Evolutionary conservation across 2,329 filamentous ascomycete species (phyloP), one percentile per base, ranked within the genome.

Genomic region (Trichoderma sp.): DNA sequence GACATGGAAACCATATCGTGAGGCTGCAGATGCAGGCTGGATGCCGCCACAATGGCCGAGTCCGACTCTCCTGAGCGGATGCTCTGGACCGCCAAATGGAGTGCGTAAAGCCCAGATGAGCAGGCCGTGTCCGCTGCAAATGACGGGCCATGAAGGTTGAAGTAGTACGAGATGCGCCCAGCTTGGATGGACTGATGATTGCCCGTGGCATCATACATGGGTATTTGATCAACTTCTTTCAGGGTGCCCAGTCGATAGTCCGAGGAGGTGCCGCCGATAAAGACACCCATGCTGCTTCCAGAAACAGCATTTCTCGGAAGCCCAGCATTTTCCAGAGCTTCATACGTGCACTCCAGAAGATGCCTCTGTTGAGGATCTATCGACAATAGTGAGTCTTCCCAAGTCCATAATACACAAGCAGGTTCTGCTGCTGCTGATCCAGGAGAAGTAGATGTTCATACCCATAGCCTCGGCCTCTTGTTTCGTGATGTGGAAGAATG

Each of bases 151-250:
- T 78, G 75, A 43, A 86, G 75, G 68, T 86, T 81, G 67, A 85
- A 85, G 73, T 81, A 83, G 68, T 85, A 82, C 1, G 82, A 84
- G 21, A 86, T 76, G 52, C 83, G 76, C 67, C 85, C 85, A 0
- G 83, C 81, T 66, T 84, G 78, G 72, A 86, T 83, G 10, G 81
- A 80, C 69, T 81, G 79, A 48, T 81, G 81, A 66, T 74, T 74
- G 75, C 81, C 81, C 30, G 81, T 83, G 26, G 80, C 80, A 67
- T 83, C 81, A 65, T 83, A 81, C 78, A 83, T 82, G 41, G 81
- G 81, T 52, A 82, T 78, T 3, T 78, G 80, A 63, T 81, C 78
- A 3, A 78, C 71, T 67, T 83, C 81, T 48, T 78, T 73, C 34
- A 66, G 48, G 3, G 80, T 69, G 50, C 79, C 78, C 3, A 78